phyloP scores from a whole-genome alignment of 768 basidiomycete genomes.

The Boletellus emodensis region DNA sequence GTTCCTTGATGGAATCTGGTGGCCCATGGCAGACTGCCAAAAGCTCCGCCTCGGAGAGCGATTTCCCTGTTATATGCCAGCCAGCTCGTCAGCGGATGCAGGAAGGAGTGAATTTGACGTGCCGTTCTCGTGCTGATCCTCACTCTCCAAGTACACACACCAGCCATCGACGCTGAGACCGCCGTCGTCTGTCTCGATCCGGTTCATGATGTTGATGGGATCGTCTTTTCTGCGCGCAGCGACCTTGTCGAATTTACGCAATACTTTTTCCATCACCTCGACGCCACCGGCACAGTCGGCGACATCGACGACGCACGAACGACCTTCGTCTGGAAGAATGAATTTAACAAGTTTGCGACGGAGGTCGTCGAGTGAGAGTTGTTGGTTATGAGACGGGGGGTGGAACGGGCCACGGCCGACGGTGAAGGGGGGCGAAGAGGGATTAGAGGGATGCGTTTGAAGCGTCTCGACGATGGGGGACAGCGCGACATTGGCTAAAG shows the following conservation, averaged over 20 bases:
- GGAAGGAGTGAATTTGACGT: neutral
- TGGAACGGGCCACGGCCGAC: conserved; percentile 62
- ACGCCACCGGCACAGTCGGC: conserved; percentile 75
- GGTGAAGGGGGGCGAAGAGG: conserved; percentile 53
- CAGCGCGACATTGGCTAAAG: conserved; percentile 41
- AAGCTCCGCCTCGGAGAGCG: conserved; percentile 78
- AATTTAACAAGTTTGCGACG: conserved; percentile 88
- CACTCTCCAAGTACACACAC: conserved; percentile 74
- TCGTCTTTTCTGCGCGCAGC: conserved; percentile 41
- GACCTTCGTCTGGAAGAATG: conserved; percentile 74
- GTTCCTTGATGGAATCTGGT: conserved; percentile 73
- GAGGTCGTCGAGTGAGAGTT: conserved; percentile 70
- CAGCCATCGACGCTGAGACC: conserved; percentile 84
- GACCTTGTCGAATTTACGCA: conserved; percentile 85
- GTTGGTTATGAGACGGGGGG: conserved; percentile 37
- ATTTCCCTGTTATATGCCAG: conserved; percentile 45
- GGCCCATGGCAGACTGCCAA: conserved; percentile 80
- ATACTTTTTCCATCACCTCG: conserved; percentile 82
- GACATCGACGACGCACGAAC: conserved; percentile 74
- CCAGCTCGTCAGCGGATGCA: neutral
- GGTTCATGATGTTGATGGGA: conserved; percentile 41
- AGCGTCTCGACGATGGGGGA: conserved; percentile 76
- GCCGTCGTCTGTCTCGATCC: conserved; percentile 67
- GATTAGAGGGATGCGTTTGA: conserved; percentile 25
- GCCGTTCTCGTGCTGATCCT: conserved; percentile 51